Conservation (phyloP, 371 early-diverging fungal genomes). For the Mycotypha africana region DNA sequence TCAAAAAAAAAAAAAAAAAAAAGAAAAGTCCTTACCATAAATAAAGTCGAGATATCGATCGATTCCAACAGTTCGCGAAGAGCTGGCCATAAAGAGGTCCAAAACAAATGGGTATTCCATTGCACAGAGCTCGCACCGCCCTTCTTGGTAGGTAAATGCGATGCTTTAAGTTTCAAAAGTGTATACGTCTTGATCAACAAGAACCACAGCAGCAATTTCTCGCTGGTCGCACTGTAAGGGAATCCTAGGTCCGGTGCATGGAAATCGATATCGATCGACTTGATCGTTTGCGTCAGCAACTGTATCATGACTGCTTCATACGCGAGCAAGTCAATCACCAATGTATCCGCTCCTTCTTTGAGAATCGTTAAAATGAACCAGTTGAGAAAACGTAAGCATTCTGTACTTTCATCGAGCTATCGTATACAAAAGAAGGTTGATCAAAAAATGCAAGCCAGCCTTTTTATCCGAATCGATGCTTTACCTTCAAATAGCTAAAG, state of each 20-base stretch:
- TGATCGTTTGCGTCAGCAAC: slow-evolving; percentile 32
- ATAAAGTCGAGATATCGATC: slow-evolving; percentile 21
- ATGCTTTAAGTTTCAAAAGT: slow-evolving; percentile 20
- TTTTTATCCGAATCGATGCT: background rate
- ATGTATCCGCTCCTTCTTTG: slow-evolving; percentile 11
- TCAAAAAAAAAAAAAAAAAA: background rate
- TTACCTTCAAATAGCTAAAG: slow-evolving; percentile 36
- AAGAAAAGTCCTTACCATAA: slow-evolving; percentile 14
- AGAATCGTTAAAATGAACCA: slow-evolving; percentile 41
- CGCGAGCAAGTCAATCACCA: slow-evolving; percentile 20
- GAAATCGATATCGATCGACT: slow-evolving; percentile 34
- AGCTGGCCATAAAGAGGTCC: slow-evolving; percentile 41
- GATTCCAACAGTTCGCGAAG: slow-evolving; percentile 23
- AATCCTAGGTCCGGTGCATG: slow-evolving; percentile 35
- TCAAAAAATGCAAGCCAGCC: background rate
- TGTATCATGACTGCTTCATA: slow-evolving; percentile 37
- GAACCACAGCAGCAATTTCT: slow-evolving; percentile 34
- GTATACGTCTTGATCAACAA: slow-evolving; percentile 36
- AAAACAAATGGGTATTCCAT: slow-evolving; percentile 16
- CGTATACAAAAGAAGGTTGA: background rate
- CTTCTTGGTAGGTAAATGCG: no score
- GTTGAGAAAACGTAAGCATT: slow-evolving; percentile 40
- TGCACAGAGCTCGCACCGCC: slow-evolving; percentile 3
- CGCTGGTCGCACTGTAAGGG: slow-evolving; percentile 34
- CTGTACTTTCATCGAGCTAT: slow-evolving; percentile 37